Conservation (phyloP, 2,329 filamentous ascomycete species). For the Tolypocladium cylindrosporum region DNA sequence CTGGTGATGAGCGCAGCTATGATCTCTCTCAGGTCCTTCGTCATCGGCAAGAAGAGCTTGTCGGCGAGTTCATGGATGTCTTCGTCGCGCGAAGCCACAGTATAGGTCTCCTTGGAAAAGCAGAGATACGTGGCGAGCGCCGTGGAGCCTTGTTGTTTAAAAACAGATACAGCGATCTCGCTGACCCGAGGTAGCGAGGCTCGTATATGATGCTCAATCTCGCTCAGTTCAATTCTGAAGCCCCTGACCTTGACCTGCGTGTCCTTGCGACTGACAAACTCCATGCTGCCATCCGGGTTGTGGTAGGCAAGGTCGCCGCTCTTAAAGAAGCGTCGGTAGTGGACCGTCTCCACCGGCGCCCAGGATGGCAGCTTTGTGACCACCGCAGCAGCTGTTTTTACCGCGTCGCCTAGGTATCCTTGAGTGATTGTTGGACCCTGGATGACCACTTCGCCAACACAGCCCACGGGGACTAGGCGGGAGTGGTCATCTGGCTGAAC, state of each 20-base stretch:
- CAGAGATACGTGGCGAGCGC: background rate
- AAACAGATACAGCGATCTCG: background rate
- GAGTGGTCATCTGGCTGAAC: background rate
- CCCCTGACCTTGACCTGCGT: constrained; percentile 10
- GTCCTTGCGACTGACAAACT: constrained; percentile 2
- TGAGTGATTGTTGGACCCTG: constrained; percentile 5
- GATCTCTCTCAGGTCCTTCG: background rate
- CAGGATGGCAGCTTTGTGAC: background rate
- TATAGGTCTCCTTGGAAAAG: background rate
- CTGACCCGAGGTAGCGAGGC: background rate
- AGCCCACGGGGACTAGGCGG: constrained; percentile 2
- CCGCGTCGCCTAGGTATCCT: constrained; percentile 3
- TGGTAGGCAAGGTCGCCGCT: background rate
- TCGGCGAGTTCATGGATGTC: background rate
- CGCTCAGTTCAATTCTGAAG: constrained; percentile 8
- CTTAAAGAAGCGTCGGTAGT: constrained; percentile 6
- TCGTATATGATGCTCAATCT: constrained; percentile 7
- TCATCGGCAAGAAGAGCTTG: background rate
- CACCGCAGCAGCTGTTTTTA: background rate
- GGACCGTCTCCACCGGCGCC: background rate
- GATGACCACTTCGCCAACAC: constrained; percentile 6
- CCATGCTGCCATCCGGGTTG: constrained; percentile 7
- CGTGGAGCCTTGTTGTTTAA: background rate
- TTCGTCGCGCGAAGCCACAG: background rate
- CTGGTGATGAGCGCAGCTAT: background rate